Base-by-base conservation (phyloP, 139 green algal genomes). In the Parachlorella kessleri region DNA sequence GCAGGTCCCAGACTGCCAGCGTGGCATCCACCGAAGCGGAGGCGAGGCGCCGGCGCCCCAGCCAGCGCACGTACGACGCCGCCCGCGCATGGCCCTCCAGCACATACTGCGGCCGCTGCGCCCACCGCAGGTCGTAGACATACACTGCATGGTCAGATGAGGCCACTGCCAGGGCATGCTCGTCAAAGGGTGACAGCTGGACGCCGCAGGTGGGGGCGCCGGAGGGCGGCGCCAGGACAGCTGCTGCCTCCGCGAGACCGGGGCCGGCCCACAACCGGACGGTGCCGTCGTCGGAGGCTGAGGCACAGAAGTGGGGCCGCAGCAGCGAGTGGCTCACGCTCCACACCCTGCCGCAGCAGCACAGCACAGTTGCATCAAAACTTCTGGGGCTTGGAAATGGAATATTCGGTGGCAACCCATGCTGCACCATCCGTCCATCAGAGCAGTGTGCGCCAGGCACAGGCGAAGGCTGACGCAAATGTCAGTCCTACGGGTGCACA, bases 21-120 rank as follows among this genome's bases (percentile, higher is more conserved):
- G 88, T 94, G 41, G 77, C 88, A 78, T 98, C 95, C 9, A 91
- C 94, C 3, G 93, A 97, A 1, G 95, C 89, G 0, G 90, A 93
- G 1, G 94, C 89, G 1, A 98, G 77, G 64, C 90, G 71, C 32
- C 67, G 72, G 9, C 63, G 36, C 21, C 66, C 79, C 35, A 95
- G 55, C 78, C 93, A 98, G 37, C 91, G 87, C 30, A 97, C 95
- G 81, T 95, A 98, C 7, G 92, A 94, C 37, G 98, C 93, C 0
- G 95, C 87, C 48, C 88, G 55, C 0, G 10, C 33, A 70, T 95
- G 91, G 8, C 84, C 79, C 28, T 69, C 36, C 48, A 95, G 86
- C 37, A 78, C 42, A 33, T 41, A 24, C 64, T 95, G 55, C 6
- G 91, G 88, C 38, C 33, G 38, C 37, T 41, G 18, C 10, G 77